Base-by-base conservation (phyloP, 441 rosid species). In the Isatis lusitanica region DNA sequence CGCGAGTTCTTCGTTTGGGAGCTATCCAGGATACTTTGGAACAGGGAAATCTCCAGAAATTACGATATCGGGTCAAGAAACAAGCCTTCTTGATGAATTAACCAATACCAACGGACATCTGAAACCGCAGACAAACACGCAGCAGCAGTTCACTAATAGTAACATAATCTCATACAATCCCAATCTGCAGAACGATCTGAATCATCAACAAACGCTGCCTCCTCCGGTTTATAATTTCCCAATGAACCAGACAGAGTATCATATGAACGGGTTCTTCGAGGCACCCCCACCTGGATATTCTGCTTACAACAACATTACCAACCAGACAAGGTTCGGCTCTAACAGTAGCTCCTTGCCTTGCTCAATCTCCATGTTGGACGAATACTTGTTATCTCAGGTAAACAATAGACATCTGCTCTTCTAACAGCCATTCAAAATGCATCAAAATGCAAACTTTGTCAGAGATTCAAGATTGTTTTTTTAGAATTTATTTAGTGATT, bases 1-100 rank as follows among this genome's bases (percentile, higher is more conserved):
- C 2, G 93, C 82, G 72, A 92, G 90, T 74, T 85, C 96, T 42
- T 90, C 97, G 31, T 90, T 86, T 12, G 94, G 91, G 55, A 88
- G 88, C 78, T 92, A 87, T 78, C 87, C 96, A 11, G 84, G 92
- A 65, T 90, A 88, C 80, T 88, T 84, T 55, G 81, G 91, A 66
- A 66, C 86, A 3, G 83, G 84, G 33, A 91, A 85, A 70, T 76
- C 78, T 74, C 83, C 93, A 3, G 95, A 92, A 36, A 79, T 88
- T 8, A 83, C 95, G 3, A 84, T 82, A 70, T 86, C 86, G 9
- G 87, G 85, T 70, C 97, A 83, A 70, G 96, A 91, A 78, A 85
- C 79, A 71, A 78, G 87, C 66, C 67, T 85, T 71, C 84, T 90
- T 63, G 85, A 82, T 16, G 90, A 90, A 68, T 73, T 85, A 53